Evolutionary conservation across 495 filamentous ascomycete genomes (phyloP).

Genomic region (Trichocladium uniseriatum): DNA sequence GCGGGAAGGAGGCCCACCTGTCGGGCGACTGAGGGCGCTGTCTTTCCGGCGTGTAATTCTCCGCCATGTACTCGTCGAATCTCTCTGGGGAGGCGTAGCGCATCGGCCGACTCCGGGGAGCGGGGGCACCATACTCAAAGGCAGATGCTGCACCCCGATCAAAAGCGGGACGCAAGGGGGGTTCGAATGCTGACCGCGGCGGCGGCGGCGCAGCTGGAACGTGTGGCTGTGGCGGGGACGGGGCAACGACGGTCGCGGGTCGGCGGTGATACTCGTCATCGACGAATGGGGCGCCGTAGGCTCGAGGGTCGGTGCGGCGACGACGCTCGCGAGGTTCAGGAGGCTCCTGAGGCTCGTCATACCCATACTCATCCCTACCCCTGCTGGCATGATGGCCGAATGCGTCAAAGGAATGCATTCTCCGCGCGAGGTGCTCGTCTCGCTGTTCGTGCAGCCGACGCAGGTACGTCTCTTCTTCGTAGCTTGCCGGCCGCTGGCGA

Average conservation of each 20-base stretch:
- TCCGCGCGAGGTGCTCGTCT: constrained; percentile 49
- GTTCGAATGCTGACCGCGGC: constrained; percentile 20
- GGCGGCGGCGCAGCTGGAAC: constrained; percentile 24
- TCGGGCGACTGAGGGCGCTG: constrained; percentile 10
- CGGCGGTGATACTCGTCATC: constrained; percentile 37
- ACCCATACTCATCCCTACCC: constrained; percentile 5
- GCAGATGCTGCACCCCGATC: constrained; percentile 28
- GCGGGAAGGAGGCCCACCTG: constrained; percentile 1
- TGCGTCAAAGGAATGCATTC: constrained; percentile 39
- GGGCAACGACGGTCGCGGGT: constrained; percentile 31
- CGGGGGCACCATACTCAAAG: constrained; percentile 29
- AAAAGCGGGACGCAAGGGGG: constrained; percentile 24
- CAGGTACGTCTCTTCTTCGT: constrained; percentile 45
- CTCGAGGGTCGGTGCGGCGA: constrained; percentile 18
- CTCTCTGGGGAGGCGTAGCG: constrained; percentile 22
- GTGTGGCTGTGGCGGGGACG: constrained; percentile 24
- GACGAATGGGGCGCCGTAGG: constrained; percentile 14
- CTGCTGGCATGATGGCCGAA: constrained; percentile 27
- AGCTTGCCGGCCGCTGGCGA: constrained; percentile 35
- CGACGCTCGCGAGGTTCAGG: constrained; percentile 34
- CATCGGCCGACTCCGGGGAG: constrained; percentile 24
- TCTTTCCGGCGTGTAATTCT: constrained; percentile 7
- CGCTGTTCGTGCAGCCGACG: constrained; percentile 44
- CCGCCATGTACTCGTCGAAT: constrained; percentile 10
- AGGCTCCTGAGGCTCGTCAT: constrained; percentile 22